Conservation (phyloP, 257 asterid genomes). For the Fraxinus anomala region DNA sequence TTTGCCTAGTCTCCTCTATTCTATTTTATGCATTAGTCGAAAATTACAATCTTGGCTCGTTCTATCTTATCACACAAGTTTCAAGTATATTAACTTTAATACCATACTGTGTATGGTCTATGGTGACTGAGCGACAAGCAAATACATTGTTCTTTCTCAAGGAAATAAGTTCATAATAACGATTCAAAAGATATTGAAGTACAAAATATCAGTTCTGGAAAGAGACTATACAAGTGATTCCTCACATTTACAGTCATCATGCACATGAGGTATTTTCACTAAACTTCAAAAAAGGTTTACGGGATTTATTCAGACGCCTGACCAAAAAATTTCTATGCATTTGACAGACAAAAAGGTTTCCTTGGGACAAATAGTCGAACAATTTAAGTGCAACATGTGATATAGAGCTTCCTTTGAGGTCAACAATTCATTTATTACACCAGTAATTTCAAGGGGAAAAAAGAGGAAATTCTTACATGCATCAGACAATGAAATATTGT, state of each 20-base stretch:
- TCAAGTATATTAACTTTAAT: not conserved
- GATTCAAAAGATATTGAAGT: too few relatives aligned
- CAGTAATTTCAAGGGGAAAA: not conserved
- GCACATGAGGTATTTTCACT: not conserved
- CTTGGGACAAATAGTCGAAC: not conserved
- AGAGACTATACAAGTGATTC: not conserved
- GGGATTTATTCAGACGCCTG: not conserved
- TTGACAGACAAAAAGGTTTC: not conserved
- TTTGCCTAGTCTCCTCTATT: not conserved
- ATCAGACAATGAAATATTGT: not conserved
- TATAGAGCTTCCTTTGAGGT: not conserved
- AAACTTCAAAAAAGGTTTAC: not conserved
- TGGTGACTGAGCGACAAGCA: not conserved
- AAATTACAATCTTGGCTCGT: too few relatives aligned
- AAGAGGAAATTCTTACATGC: not conserved
- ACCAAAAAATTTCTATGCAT: not conserved
- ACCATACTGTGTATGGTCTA: not conserved
- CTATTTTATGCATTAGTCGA: not conserved
- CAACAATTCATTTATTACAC: not conserved
- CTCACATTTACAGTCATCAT: not conserved
- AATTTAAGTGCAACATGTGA: not conserved
- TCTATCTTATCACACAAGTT: not conserved
- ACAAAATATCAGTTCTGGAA: not conserved
- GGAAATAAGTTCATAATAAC: not conserved
- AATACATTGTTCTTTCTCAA: not conserved